Evolutionary conservation across 176 grass and related monocot genomes (phyloP).

Genomic region (Aegilops speltoides): DNA sequence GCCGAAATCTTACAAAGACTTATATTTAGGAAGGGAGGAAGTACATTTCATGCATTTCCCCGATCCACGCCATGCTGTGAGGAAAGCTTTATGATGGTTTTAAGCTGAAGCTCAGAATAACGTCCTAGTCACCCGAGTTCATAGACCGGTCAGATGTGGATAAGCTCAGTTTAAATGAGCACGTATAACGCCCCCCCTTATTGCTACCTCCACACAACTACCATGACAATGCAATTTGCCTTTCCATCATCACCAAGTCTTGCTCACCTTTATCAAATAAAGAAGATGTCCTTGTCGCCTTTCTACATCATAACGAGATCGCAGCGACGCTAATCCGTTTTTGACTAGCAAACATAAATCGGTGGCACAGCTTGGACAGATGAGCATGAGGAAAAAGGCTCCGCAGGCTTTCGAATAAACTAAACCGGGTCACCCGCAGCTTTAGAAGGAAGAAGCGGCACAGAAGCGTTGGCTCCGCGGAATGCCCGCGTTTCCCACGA

Average conservation of each 20-base stretch:
- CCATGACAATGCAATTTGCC: neutral
- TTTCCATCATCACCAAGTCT: neutral
- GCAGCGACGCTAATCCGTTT: neutral
- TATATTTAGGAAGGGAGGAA: too few relatives aligned
- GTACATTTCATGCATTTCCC: neutral
- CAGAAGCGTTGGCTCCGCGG: conserved; percentile 3
- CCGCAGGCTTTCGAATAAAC: conserved; percentile 16
- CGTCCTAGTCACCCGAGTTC: neutral
- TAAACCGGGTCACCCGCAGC: neutral
- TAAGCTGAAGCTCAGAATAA: neutral
- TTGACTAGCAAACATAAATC: neutral
- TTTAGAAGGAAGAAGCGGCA: conserved; percentile 9
- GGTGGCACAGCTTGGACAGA: neutral
- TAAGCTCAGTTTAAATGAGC: neutral
- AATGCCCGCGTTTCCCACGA: neutral
- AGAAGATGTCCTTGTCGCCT: neutral
- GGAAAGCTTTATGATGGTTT: neutral
- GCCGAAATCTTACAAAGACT: too few relatives aligned
- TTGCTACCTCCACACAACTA: neutral
- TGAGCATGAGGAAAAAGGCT: neutral
- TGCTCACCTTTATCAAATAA: neutral
- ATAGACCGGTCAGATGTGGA: neutral
- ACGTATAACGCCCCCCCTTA: neutral
- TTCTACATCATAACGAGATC: neutral
- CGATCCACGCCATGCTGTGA: neutral